phyloP scores from a whole-genome alignment of 176 grass and related monocot species.

The sorghum (Sorghum bicolor) region DNA sequence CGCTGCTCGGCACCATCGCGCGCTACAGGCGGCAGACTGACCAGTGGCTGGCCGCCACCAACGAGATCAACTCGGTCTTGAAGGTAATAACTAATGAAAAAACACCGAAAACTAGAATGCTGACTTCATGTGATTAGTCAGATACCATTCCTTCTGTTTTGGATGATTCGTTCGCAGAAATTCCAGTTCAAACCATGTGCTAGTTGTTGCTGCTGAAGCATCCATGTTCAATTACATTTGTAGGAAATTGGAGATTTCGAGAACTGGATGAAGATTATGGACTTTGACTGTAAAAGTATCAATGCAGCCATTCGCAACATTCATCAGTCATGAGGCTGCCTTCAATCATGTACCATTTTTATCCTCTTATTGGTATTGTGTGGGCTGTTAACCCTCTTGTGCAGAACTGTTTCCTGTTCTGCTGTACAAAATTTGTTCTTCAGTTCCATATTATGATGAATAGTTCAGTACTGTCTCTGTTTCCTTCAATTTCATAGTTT shows the following conservation, averaged over 20 bases:
- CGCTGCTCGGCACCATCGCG: conserved; percentile 49
- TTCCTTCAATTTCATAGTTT: background rate
- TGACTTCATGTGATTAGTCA: too few relatives aligned
- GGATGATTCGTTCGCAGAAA: too few relatives aligned
- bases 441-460: background rate
- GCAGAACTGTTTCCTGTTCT: background rate
- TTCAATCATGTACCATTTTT: too few relatives aligned
- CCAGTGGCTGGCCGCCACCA: conserved; percentile 77
- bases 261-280: conserved; percentile 88
- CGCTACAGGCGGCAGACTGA: conserved; percentile 49
- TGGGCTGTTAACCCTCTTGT: background rate
- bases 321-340: conserved; percentile 42
- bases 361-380: background rate
- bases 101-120: too few relatives aligned
- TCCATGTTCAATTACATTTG: background rate
- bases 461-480: background rate
- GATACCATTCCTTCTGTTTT: too few relatives aligned
- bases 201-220: background rate
- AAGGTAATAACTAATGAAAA: conserved; percentile 50
- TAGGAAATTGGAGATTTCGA: conserved; percentile 76
- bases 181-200: background rate
- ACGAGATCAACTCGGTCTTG: conserved; percentile 60
- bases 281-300: conserved; percentile 76
- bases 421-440: background rate
- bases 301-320: conserved; percentile 74